Percentiles rank a stretch among this genome's conserved stretches.
Conservation (phyloP, 768 basidiomycete species). For the Pleurotus salmoneostramineus region DNA sequence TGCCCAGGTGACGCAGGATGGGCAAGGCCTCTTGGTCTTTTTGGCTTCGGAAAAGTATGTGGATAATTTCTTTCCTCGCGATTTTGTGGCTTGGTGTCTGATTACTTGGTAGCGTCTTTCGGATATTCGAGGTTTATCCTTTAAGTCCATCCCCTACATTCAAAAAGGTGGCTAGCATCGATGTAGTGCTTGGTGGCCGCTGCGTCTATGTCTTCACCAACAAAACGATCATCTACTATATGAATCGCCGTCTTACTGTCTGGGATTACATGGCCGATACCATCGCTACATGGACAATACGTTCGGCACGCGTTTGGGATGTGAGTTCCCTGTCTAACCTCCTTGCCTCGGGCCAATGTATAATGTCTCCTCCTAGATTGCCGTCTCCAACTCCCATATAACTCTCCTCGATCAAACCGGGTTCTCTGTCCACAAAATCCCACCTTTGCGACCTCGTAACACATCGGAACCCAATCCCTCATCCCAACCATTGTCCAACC, state of each 20-base stretch:
- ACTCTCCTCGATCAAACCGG: conserved; percentile 3
- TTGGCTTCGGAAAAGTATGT: not conserved
- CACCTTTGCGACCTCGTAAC: not conserved
- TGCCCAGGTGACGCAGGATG: conserved; percentile 9
- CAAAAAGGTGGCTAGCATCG: conserved; percentile 1
- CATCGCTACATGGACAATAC: conserved; percentile 12
- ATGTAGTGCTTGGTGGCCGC: not conserved
- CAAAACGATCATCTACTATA: conserved; percentile 7
- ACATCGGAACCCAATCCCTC: not conserved
- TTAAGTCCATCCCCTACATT: conserved; percentile 1
- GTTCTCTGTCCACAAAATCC: conserved; percentile 11
- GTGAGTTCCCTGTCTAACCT: conserved; percentile 3
- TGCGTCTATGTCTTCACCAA: conserved; percentile 6
- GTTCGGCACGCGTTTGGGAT: not conserved
- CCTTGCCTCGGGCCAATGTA: not conserved
- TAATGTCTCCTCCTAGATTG: not conserved
- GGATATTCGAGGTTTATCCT: conserved; percentile 8
- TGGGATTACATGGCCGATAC: conserved; percentile 8
- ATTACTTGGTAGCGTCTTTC: not conserved
- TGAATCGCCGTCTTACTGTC: not conserved
- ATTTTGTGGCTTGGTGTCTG: not conserved
- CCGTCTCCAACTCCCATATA: conserved; percentile 7
- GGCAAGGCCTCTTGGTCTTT: conserved; percentile 10
- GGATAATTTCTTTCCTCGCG: not conserved
- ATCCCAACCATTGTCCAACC: not conserved